Percentiles rank a stretch among this genome's conserved stretches.
These are phyloP conservation scores for Trichoderma virens DNA, from an alignment of 495 filamentous ascomycete genomes.

Conservation along the genomic window DNA sequence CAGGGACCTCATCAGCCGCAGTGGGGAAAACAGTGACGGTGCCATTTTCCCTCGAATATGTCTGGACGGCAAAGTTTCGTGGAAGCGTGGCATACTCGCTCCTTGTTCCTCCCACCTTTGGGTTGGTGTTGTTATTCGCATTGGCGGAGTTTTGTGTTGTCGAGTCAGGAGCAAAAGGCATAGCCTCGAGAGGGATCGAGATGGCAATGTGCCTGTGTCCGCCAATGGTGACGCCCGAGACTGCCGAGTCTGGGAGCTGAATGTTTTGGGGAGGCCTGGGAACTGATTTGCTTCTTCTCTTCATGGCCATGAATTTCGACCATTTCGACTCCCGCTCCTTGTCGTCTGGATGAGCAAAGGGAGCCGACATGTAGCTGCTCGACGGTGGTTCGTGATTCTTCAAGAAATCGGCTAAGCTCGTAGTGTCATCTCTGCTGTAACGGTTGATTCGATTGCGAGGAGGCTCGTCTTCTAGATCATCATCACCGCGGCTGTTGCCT, in stretches of 20 bases:
- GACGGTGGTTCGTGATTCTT: slow-evolving; percentile 26
- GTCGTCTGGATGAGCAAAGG: slow-evolving; percentile 20
- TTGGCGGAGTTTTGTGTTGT: neutral
- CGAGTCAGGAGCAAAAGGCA: slow-evolving; percentile 12
- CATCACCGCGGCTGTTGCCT: neutral
- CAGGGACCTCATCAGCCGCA: slow-evolving; percentile 15
- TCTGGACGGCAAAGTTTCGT: neutral
- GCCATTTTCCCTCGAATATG: slow-evolving; percentile 13
- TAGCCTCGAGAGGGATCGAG: slow-evolving; percentile 37
- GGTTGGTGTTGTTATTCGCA: neutral
- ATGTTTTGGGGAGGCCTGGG: slow-evolving; percentile 21
- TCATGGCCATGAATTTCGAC: slow-evolving; percentile 16
- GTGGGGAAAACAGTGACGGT: slow-evolving; percentile 19
- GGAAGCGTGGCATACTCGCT: neutral
- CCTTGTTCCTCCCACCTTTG: neutral
- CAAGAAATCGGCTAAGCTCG: slow-evolving; percentile 29
- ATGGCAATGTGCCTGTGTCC: slow-evolving; percentile 45
- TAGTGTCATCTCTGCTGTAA: slow-evolving; percentile 14
- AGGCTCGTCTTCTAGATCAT: neutral
- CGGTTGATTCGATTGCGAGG: neutral
- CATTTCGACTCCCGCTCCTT: slow-evolving; percentile 18
- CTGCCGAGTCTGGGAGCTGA: slow-evolving; percentile 38
- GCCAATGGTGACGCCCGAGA: slow-evolving; percentile 30
- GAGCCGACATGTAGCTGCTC: slow-evolving; percentile 29
- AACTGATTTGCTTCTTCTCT: slow-evolving; percentile 9